Percentiles rank a stretch among this genome's conserved stretches.
These are phyloP conservation scores for Russula lepida DNA, from an alignment of 768 basidiomycete genomes.

Conservation along the genomic window DNA sequence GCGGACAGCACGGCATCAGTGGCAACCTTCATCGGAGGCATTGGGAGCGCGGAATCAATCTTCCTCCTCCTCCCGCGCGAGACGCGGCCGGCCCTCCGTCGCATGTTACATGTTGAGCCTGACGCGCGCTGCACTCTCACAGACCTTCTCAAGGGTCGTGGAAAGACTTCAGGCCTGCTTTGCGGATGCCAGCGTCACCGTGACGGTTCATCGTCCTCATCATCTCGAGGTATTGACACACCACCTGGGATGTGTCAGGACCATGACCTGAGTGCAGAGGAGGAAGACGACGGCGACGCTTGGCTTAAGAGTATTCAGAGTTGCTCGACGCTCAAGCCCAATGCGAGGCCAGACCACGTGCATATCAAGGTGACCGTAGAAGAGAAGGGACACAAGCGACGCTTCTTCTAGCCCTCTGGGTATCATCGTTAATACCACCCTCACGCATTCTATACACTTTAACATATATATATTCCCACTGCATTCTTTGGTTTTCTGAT, in stretches of 20 bases:
- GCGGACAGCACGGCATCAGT: constrained; percentile 33
- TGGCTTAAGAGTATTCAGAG: constrained; percentile 74
- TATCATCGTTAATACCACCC: neutral
- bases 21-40: constrained; percentile 56
- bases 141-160: constrained; percentile 76
- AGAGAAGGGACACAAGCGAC: constrained; percentile 64
- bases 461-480: constrained; percentile 12
- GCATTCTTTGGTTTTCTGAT: neutral
- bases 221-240: constrained; percentile 34
- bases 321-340: constrained; percentile 42
- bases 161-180: constrained; percentile 65
- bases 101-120: constrained; percentile 93
- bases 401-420: constrained; percentile 58
- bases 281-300: constrained; percentile 75
- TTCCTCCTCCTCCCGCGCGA: constrained; percentile 94
- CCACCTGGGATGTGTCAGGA: constrained; percentile 45
- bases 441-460: constrained; percentile 3
- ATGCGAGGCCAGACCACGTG: constrained; percentile 43
- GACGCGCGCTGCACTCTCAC: constrained; percentile 84
- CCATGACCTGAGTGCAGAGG: constrained; percentile 56
- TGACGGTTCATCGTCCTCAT: constrained; percentile 15
- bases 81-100: constrained; percentile 76
- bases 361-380: constrained; percentile 71
- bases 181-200: constrained; percentile 55
- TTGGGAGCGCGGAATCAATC: constrained; percentile 78